Evolutionary conservation across 768 basidiomycete species (phyloP).

Genomic region (Tylopilus felleus): DNA sequence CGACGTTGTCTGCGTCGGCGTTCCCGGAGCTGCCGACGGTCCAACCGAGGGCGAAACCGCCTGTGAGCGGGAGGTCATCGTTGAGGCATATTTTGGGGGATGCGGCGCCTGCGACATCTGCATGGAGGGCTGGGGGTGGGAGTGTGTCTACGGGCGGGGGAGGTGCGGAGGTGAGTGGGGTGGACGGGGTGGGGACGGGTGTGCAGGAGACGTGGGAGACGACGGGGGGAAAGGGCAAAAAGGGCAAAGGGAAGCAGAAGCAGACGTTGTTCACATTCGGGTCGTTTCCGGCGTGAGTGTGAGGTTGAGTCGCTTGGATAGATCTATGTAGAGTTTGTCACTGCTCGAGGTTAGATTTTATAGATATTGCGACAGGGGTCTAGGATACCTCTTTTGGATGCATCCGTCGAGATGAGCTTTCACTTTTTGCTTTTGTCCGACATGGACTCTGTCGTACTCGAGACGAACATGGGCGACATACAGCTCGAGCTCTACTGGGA

Average conservation of each 20-base stretch:
- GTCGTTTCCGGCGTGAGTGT: slow-evolving; percentile 38
- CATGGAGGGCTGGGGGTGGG: slow-evolving; percentile 26
- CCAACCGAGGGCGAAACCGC: slow-evolving; percentile 39
- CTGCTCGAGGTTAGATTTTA: too few relatives aligned
- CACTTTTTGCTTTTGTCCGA: background rate
- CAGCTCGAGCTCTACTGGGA: slow-evolving; percentile 91
- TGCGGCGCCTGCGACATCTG: slow-evolving; percentile 25
- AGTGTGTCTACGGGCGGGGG: background rate
- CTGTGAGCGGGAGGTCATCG: slow-evolving; percentile 61
- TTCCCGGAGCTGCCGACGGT: slow-evolving; percentile 71
- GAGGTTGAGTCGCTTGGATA: background rate
- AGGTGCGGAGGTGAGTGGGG: background rate
- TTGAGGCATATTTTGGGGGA: slow-evolving; percentile 56
- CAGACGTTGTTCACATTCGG: slow-evolving; percentile 76
- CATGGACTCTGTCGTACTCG: slow-evolving; percentile 60
- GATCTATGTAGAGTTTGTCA: background rate
- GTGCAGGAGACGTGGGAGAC: too few relatives aligned
- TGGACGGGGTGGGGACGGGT: background rate
- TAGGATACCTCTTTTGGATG: background rate
- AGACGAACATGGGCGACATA: slow-evolving; percentile 83
- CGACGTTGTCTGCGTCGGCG: slow-evolving; percentile 49
- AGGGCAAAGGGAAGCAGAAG: slow-evolving; percentile 80
- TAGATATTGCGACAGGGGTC: too few relatives aligned
- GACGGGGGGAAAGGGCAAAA: slow-evolving; percentile 52
- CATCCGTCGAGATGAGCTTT: background rate